Base-by-base conservation (phyloP, 202 grass and related monocot genomes). In the Brachypodium distachyon region DNA sequence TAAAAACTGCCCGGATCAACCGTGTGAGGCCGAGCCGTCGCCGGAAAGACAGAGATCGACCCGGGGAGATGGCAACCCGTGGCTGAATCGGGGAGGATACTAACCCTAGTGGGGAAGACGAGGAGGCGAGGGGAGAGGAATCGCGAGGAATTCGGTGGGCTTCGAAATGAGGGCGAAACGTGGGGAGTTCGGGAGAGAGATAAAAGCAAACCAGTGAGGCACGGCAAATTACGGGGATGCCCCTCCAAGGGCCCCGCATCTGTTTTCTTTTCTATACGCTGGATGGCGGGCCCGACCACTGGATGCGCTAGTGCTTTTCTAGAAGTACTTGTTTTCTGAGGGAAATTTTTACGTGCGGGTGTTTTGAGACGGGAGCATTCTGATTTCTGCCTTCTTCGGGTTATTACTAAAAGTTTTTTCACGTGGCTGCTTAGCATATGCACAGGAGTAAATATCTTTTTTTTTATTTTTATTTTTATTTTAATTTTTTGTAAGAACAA, bases 41-140 rank as follows among this genome's bases (percentile, higher is more conserved):
- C 14, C 9, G 0, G 58, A 39, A 23, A 29, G 33, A 26, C 10
- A 33, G 11, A 73, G 52, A 69, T 52, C 60, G 21, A 74, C 43
- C 64, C n/a, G 25, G 28, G 5, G 2, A 0, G 47, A 57, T 10
- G 48, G 18, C 4, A 7, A 7, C 17, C 40, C 33, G 58, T 1
- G 70, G 50, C 12, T 32, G 70, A 75, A 76, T 76, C 77, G 13
- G 14, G 26, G 36, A 17, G 40, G 51, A 9, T 5, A 61, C 87
- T 28, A 67, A 89, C 77, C 87, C 77, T 89, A 81, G 33, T 8
- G 79, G 65, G 86, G 77, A 73, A 37, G 74, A 73, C 80, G 51
- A 73, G 57, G 79, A 82, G 74, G 79, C 65, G 74, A 74, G 68
- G 80, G 85, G 74, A 79, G 85, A 74, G 85, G 80, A 87, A 87